Evolutionary conservation across 495 filamentous ascomycete genomes (phyloP), one percentile per base, ranked within the genome.

Genomic region (Corynascus novoguineensis): DNA sequence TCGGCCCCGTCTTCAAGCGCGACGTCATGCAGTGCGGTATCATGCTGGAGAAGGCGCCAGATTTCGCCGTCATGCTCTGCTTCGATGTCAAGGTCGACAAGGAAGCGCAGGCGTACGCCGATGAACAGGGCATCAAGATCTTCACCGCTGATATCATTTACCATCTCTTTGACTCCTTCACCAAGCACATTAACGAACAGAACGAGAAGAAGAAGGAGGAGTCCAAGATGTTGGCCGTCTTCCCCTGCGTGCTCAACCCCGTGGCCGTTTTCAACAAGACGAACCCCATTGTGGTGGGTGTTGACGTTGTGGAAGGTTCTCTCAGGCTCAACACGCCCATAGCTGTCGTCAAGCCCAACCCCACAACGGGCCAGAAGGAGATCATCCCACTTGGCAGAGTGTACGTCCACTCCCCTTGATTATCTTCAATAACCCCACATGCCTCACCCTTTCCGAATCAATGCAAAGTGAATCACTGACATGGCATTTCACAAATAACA

Each of bases 11-110:
- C 42, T 97, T 85, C 82, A 97, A 96, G 80, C 91, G 95, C 62
- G 95, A 99, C 73, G 89, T 99, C 50, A 93, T 97, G 83, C 91
- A 92, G 71, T 89, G 88, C 38, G 92, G 89, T 62, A 88, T 86
- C 52, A 99, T 99, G 95, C 76, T 97, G 57, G 95, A 99, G 76
- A 97, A 97, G 73, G 83, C 85, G 42, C 90, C 89, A 64, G 93
- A 99, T 69, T 95, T 85, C 59, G 95, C 95, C 24, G 90, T 97
- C 70, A 99, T 99, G 95, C 86, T 99, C 19, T 97, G 95, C 70
- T 99, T 99, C 79, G 95, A 99, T 68, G 95, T 99, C 71, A 96
- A 96, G 77, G 88, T 99, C 22, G 95, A 99, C 73, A 97, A 96
- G 72, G 95, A 99, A 65, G 95, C 95, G 1, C 81, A 86, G 63